Percentiles rank a stretch among this genome's conserved stretches.
Evolutionary conservation across 306 rosid genomes (phyloP).

Genomic region (Acacia melanoxylon): DNA sequence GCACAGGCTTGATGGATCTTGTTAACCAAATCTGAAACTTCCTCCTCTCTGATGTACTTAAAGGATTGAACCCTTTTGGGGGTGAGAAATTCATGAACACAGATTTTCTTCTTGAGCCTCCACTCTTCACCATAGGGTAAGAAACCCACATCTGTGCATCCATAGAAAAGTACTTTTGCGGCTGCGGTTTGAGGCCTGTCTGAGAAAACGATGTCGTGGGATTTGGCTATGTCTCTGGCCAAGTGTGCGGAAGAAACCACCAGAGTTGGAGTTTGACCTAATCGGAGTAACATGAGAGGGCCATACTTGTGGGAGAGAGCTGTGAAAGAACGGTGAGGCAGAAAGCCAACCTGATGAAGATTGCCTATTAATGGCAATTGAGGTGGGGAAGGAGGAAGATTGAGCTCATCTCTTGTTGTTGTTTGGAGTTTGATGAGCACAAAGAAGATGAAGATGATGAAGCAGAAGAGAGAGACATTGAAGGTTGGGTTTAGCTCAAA

Average conservation of each 20-base stretch:
- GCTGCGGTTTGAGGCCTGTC: not conserved
- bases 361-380: not conserved
- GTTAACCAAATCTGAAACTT: not conserved
- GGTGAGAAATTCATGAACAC: too few relatives aligned
- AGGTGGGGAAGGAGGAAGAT: not conserved
- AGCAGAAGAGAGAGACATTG: not conserved
- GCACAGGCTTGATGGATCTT: not conserved
- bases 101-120: too few relatives aligned
- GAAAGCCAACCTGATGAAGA: not conserved
- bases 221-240: not conserved
- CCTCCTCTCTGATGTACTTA: not conserved
- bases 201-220: not conserved
- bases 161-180: not conserved
- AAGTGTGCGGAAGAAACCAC: not conserved
- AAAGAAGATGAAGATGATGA: not conserved
- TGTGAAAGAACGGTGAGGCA: not conserved
- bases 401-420: not conserved
- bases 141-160: not conserved
- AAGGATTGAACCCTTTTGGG: not conserved
- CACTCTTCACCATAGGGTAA: not conserved
- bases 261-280: not conserved
- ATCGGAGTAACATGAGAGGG: not conserved
- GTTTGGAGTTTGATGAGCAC: not conserved
- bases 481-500: not conserved
- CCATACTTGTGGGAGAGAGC: not conserved